Percentiles rank a stretch among this genome's conserved stretches.
phyloP scores from a whole-genome alignment of 1,284 basidiomycete genomes.

The Heterobasidion irregulare region DNA sequence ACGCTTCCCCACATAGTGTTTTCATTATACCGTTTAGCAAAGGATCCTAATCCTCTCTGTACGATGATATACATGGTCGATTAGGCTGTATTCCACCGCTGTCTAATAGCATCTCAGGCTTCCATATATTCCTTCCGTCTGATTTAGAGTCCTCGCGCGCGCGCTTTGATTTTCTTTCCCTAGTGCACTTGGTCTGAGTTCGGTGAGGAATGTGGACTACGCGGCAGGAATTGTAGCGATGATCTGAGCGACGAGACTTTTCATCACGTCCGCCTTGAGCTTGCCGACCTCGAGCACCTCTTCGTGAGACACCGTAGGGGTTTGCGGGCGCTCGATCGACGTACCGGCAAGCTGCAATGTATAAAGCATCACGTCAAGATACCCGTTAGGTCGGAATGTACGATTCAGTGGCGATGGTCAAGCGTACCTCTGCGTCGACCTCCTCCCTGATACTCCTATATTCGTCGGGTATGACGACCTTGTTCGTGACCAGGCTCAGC shows the following conservation, averaged over 20 bases:
- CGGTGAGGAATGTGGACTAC: background rate
- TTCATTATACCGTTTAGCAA: too few relatives aligned
- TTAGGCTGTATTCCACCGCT: too few relatives aligned
- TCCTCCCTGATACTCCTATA: constrained; percentile 67
- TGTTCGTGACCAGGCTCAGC: constrained; percentile 76
- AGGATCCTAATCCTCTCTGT: too few relatives aligned
- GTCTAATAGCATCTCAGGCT: too few relatives aligned
- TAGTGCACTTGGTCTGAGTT: too few relatives aligned
- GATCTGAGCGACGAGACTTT: constrained; percentile 53
- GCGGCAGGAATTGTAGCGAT: constrained; percentile 23
- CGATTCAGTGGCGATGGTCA: constrained; percentile 6
- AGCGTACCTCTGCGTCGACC: constrained; percentile 63
- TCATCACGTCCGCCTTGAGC: constrained; percentile 65
- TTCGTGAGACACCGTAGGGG: constrained; percentile 64
- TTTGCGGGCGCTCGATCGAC: constrained; percentile 29
- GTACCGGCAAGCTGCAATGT: constrained; percentile 50
- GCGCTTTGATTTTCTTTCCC: too few relatives aligned
- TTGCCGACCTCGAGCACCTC: constrained; percentile 71
- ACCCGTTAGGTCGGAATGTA: background rate
- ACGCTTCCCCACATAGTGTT: too few relatives aligned
- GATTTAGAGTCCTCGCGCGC: too few relatives aligned
- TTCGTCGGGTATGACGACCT: constrained; percentile 66
- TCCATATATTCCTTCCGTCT: too few relatives aligned
- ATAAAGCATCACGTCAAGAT: background rate
- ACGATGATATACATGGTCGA: too few relatives aligned